These are phyloP conservation scores for Teratosphaeria pseudoeucalypti DNA, from an alignment of 2,329 filamentous ascomycete species.

Conservation along the genomic window DNA sequence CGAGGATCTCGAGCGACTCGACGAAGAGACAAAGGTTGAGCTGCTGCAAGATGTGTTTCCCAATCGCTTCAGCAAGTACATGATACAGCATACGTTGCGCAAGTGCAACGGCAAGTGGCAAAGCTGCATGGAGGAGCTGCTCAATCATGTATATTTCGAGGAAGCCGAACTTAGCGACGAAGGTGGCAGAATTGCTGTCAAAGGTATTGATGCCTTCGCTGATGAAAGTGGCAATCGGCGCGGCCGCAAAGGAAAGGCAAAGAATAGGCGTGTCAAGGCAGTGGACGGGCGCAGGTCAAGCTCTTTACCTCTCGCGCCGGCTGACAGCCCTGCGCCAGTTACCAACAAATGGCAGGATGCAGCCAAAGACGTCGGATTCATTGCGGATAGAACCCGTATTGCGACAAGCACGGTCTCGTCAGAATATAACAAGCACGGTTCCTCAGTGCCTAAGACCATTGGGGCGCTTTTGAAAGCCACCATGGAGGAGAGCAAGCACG, in stretches of 20 bases:
- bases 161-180: slow-evolving; percentile 46
- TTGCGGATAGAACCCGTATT: slow-evolving; percentile 42
- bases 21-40: slow-evolving; percentile 51
- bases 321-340: slow-evolving; percentile 9
- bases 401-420: slow-evolving; percentile 41
- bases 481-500: slow-evolving; percentile 29
- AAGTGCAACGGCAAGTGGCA: slow-evolving; percentile 59
- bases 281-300: slow-evolving; percentile 15
- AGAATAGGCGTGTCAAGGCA: slow-evolving; percentile 26
- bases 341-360: slow-evolving; percentile 50
- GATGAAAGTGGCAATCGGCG: slow-evolving; percentile 40
- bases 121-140: slow-evolving; percentile 64
- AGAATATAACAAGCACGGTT: slow-evolving; percentile 48
- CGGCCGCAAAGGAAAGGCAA: slow-evolving; percentile 38
- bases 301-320: slow-evolving; percentile 19
- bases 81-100: slow-evolving; percentile 56
- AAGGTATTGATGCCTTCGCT: slow-evolving; percentile 75
- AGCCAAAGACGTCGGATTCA: slow-evolving; percentile 50
- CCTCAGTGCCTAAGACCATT: slow-evolving; percentile 47
- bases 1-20: slow-evolving; percentile 33
- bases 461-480: slow-evolving; percentile 41
- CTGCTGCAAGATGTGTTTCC: slow-evolving; percentile 63
- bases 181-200: slow-evolving; percentile 39
- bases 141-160: slow-evolving; percentile 69
- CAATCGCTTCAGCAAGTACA: slow-evolving; percentile 49